Percentiles rank a stretch among this genome's conserved stretches.
Evolutionary conservation across 805 yeast species (phyloP).

Genomic region (Ogataea wickerhamii): DNA sequence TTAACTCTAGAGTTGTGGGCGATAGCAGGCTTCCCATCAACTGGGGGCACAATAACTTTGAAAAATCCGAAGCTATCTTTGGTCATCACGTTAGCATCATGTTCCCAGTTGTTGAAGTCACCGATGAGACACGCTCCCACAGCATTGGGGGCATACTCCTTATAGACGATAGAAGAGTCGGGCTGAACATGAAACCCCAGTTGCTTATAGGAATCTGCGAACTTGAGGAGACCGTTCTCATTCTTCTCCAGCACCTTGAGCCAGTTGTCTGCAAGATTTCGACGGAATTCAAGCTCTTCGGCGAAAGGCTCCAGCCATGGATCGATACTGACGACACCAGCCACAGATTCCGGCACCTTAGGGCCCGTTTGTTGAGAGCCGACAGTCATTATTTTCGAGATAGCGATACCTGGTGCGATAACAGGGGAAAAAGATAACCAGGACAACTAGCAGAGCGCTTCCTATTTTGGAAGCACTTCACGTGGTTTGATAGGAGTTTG

Average conservation of each 20-base stretch:
- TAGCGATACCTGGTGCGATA: no score
- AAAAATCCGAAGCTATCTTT: constrained; percentile 73
- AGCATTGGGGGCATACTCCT: constrained; percentile 93
- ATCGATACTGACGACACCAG: constrained; percentile 68
- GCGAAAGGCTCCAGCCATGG: constrained; percentile 84
- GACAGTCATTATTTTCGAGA: constrained; percentile 1
- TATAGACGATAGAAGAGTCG: constrained; percentile 55
- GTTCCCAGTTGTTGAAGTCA: constrained; percentile 86
- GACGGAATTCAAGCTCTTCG: constrained; percentile 64
- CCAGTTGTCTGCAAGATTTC: constrained; percentile 65
- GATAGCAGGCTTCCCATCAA: constrained; percentile 56
- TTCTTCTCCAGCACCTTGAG: constrained; percentile 45
- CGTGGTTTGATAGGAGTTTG: no score
- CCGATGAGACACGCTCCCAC: constrained; percentile 74
- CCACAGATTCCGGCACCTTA: constrained; percentile 33
- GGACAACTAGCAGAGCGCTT: no score
- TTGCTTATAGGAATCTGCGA: constrained; percentile 70
- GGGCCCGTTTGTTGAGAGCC: constrained; percentile 1
- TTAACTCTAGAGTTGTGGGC: constrained; percentile 80
- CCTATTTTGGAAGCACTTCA: no score
- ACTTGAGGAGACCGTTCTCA: constrained; percentile 64
- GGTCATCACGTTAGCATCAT: constrained; percentile 48
- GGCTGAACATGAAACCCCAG: constrained; percentile 73
- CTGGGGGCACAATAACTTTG: constrained; percentile 54
- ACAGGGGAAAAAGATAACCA: no score